Conservation (phyloP, 2,329 filamentous ascomycete species). For the Talaromyces islandicus region DNA sequence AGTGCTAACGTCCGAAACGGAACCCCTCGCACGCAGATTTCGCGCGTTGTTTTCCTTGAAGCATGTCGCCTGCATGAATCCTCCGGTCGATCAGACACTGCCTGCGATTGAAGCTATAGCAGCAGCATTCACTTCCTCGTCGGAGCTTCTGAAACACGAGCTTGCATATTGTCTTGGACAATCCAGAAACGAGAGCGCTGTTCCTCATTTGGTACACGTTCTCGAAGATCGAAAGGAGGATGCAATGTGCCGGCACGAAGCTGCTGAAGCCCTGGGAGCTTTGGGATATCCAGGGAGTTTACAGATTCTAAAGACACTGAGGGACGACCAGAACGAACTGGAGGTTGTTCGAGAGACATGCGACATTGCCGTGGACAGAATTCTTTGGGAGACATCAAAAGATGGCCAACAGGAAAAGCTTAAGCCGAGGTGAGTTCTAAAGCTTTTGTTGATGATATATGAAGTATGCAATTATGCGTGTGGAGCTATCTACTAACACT, state of each 20-base stretch:
- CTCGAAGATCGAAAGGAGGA: slow-evolving; percentile 77
- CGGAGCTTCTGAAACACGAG: slow-evolving; percentile 90
- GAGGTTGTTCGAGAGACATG: slow-evolving; percentile 89
- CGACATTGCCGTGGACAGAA: slow-evolving; percentile 90
- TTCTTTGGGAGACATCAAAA: slow-evolving; percentile 84
- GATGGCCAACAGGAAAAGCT: slow-evolving; percentile 67
- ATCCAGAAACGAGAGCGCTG: slow-evolving; percentile 69
- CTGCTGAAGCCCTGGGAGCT: slow-evolving; percentile 88
- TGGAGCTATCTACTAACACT: neutral
- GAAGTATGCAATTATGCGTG: neutral
- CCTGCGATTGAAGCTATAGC: slow-evolving; percentile 76
- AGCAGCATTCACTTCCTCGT: slow-evolving; percentile 75
- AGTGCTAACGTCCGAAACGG: slow-evolving; percentile 71
- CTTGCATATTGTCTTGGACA: slow-evolving; percentile 95
- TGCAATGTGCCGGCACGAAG: slow-evolving; percentile 92
- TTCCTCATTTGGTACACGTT: slow-evolving; percentile 66
- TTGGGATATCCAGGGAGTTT: slow-evolving; percentile 70
- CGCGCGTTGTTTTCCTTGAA: slow-evolving; percentile 97
- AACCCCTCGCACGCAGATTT: slow-evolving; percentile 82
- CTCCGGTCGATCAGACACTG: slow-evolving; percentile 51
- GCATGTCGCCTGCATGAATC: slow-evolving; percentile 69
- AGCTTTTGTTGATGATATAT: neutral
- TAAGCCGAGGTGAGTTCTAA: slow-evolving; percentile 62
- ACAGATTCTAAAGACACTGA: slow-evolving; percentile 63
- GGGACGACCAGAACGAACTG: slow-evolving; percentile 69